phyloP scores from a whole-genome alignment of 768 basidiomycete genomes.

The Boletellus sp. region DNA sequence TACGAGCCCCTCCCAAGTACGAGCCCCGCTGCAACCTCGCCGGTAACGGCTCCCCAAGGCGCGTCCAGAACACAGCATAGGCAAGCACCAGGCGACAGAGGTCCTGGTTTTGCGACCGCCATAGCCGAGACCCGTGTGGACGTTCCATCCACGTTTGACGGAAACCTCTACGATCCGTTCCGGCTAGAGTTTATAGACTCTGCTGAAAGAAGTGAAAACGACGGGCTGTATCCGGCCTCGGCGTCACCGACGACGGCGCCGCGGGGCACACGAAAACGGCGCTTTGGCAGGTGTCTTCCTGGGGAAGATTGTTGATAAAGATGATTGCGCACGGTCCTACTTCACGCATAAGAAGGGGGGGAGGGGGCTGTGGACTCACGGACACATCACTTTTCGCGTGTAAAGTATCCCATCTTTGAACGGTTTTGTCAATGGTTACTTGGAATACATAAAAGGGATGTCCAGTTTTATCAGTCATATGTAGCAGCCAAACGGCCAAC shows the following conservation, averaged over 20 bases:
- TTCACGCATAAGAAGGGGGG: neutral
- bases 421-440: neutral
- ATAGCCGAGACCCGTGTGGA: neutral
- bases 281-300: slow-evolving; percentile 16
- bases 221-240: slow-evolving; percentile 8
- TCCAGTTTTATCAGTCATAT: slow-evolving; percentile 37
- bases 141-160: slow-evolving; percentile 1
- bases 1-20: slow-evolving; percentile 15
- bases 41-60: slow-evolving; percentile 16
- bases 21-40: neutral
- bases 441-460: neutral
- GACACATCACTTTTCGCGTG: neutral
- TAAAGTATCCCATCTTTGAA: neutral
- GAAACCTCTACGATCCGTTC: slow-evolving; percentile 22
- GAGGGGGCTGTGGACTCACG: neutral
- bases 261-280: slow-evolving; percentile 3
- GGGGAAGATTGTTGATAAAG: slow-evolving; percentile 12
- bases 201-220: neutral
- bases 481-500: slow-evolving; percentile 64
- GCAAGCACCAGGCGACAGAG: neutral
- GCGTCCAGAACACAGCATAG: slow-evolving; percentile 2
- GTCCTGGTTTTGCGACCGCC: neutral
- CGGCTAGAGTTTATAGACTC: slow-evolving; percentile 11
- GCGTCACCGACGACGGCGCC: slow-evolving; percentile 4
- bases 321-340: neutral